Evolutionary conservation across 1,284 basidiomycete species (phyloP), one percentile per base, ranked within the genome.

Genomic region (Serendipita sp.): DNA sequence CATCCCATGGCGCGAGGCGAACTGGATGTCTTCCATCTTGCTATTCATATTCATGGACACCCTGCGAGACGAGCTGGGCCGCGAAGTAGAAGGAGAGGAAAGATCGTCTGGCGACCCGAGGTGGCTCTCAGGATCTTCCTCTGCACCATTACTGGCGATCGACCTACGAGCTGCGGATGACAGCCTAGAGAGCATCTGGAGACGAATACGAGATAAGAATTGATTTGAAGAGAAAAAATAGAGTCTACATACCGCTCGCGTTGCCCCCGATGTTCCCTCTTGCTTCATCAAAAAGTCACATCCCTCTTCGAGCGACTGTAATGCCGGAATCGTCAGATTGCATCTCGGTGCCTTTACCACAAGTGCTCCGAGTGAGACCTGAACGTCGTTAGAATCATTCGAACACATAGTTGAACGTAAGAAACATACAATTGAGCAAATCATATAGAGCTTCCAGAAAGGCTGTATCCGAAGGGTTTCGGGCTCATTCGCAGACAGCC

Each of bases 321-420:
- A n/a, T 6, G 26, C 22, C 5, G 22, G 15, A 8, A 10, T n/a
- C 6, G 53, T 32, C 4, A 58, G 32, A 10, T 8, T 58, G 32
- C 26, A 58, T 17, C 8, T 22, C 8, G 53, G 53, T 6, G n/a
- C 53, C 30, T 58, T 58, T 17, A 58, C 32, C 4, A 58, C 32
- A 4, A 58, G n/a, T 34, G 53, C 53, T 10, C 53, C 53, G 10
- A 58, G 53, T 6, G 53, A 58, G 53, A 58, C 53, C 53, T 58
- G 2, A 4, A 26, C 4, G 6, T 8, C 4, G 30, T 58, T 10
- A 58, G 53, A 58, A n/a, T n/a, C 15, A 58, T 10, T 17, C 17
- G n/a, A 8, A 49, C 17, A 15, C 22, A 53, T 53, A n/a, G 45
- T 29, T 1, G n/a, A n/a, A 49, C n/a, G 15, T 5, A 5, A n/a